Conservation (phyloP, 176 grass and related monocot species). For the Musa acuminata region DNA sequence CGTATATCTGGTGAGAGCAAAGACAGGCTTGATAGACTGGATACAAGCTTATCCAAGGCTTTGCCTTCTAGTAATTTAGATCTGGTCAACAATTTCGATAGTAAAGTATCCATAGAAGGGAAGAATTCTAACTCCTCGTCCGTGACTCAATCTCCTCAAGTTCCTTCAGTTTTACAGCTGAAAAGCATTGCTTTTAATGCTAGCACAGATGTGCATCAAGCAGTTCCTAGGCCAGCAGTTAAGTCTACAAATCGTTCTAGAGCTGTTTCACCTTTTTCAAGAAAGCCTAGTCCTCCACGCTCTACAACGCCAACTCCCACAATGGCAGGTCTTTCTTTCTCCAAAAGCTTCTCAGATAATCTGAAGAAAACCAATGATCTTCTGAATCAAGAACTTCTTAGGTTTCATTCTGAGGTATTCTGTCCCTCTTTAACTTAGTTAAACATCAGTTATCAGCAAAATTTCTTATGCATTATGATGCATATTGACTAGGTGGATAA, state of each 20-base stretch:
- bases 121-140: slow-evolving; percentile 45
- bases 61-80: slow-evolving; percentile 47
- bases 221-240: slow-evolving; percentile 19
- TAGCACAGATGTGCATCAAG: slow-evolving; percentile 33
- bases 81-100: slow-evolving; percentile 78
- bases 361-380: slow-evolving; percentile 66
- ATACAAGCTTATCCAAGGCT: slow-evolving; percentile 31
- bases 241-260: slow-evolving; percentile 18
- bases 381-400: slow-evolving; percentile 84
- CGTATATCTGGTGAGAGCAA: slow-evolving; percentile 20
- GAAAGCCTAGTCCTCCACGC: slow-evolving; percentile 37
- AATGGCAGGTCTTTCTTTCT: slow-evolving; percentile 16
- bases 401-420: slow-evolving; percentile 69
- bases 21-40: slow-evolving; percentile 34
- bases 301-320: slow-evolving; percentile 25
- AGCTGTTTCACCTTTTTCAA: slow-evolving; percentile 31
- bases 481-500: slow-evolving; percentile 48
- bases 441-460: neutral
- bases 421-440: neutral
- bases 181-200: slow-evolving; percentile 64
- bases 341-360: slow-evolving; percentile 44
- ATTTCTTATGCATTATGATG: neutral
- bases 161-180: slow-evolving; percentile 46
- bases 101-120: slow-evolving; percentile 64
- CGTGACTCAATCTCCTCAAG: slow-evolving; percentile 1